Conservation (phyloP, 805 yeast genomes). For the Lachancea dasiensis region DNA sequence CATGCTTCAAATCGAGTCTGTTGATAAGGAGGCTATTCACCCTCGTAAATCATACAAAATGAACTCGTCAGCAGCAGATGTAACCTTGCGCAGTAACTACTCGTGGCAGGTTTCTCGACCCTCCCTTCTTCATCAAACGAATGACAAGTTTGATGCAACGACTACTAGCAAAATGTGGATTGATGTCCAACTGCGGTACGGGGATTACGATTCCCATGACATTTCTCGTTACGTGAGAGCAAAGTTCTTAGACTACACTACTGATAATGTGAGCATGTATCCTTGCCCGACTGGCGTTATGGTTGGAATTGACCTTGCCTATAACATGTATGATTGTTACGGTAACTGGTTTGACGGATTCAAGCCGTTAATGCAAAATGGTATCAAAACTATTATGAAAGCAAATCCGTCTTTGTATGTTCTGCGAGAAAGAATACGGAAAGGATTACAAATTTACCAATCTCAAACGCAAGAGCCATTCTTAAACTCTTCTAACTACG, state of each 20-base stretch:
- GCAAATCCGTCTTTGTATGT: constrained; percentile 91
- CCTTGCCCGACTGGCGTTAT: constrained; percentile 92
- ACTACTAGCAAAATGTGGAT: constrained; percentile 78
- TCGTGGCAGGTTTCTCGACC: constrained; percentile 84
- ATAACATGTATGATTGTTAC: constrained; percentile 92
- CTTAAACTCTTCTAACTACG: constrained; percentile 81
- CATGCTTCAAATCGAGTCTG: constrained; percentile 73
- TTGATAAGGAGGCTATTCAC: constrained; percentile 87
- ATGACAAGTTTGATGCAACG: constrained; percentile 55
- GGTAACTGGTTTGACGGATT: constrained; percentile 98
- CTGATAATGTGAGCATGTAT: constrained; percentile 76
- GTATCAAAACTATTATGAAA: constrained; percentile 90
- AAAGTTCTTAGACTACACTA: constrained; percentile 86
- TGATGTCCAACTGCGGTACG: constrained; percentile 91
- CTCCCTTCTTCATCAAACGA: constrained; percentile 64
- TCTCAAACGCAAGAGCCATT: constrained; percentile 91
- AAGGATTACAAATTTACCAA: constrained; percentile 89
- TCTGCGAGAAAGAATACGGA: constrained; percentile 86
- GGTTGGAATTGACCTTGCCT: constrained; percentile 88
- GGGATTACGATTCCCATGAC: constrained; percentile 97
- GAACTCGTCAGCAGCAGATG: constrained; percentile 94
- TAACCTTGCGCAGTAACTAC: constrained; percentile 65
- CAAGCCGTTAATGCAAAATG: constrained; percentile 82
- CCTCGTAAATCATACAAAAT: constrained; percentile 96
- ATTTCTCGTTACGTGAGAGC: constrained; percentile 90